A percentile compares a stretch with the other conserved stretches of the same genome.
Conservation (phyloP, 345 rosid genomes). For the Nasturtium officinale region DNA sequence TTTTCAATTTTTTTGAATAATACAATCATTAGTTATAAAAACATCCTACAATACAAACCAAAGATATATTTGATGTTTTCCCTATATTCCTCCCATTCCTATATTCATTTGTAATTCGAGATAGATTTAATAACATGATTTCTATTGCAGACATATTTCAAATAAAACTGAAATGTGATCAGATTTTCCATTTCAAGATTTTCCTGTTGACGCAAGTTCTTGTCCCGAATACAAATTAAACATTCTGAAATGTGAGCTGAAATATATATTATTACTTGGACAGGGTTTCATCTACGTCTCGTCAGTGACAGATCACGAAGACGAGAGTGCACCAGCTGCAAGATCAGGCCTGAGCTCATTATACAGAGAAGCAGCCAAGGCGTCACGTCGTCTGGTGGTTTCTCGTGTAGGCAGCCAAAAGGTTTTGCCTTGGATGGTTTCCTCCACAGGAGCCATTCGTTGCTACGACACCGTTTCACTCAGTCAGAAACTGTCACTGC, state of each 20-base stretch:
- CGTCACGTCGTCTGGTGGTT: constrained; percentile 64
- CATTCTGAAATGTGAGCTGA: neutral
- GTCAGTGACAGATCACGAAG: constrained; percentile 65
- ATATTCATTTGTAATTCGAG: neutral
- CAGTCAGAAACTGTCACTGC: constrained; percentile 91
- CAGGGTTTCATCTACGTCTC: constrained; percentile 96
- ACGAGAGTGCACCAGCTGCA: constrained; percentile 63
- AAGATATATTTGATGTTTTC: neutral
- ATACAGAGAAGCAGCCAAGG: constrained; percentile 61
- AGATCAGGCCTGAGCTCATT: constrained; percentile 75
- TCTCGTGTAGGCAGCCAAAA: constrained; percentile 81
- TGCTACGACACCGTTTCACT: constrained; percentile 85
- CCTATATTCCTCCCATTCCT: neutral
- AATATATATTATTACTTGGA: constrained; percentile 3
- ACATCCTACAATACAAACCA: neutral
- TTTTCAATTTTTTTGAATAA: neutral
- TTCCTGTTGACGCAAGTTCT: no score
- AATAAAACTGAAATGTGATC: neutral
- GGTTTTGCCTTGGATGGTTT: constrained; percentile 92
- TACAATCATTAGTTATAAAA: neutral
- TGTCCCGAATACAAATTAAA: neutral
- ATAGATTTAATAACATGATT: neutral
- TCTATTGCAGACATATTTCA: neutral
- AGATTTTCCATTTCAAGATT: no score
- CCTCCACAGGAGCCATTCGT: constrained; percentile 81